A percentile compares a stretch with the other conserved stretches of the same genome.
phyloP scores from a whole-genome alignment of 1,139 yeast species.

The Hemisphaericaspora subhashii region DNA sequence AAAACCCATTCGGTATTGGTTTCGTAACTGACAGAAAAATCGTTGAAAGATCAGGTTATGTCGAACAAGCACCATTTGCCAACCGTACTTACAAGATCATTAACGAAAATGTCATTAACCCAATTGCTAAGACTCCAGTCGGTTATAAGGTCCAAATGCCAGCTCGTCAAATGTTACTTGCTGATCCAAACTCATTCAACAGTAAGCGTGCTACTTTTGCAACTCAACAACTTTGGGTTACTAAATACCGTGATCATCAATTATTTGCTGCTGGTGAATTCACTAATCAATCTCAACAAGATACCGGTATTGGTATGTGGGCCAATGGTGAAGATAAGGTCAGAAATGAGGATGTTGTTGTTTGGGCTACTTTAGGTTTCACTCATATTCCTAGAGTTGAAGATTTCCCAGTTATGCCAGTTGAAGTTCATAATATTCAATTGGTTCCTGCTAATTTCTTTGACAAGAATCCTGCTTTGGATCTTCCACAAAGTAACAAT shows the following conservation, averaged over 20 bases:
- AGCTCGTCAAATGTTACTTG: constrained; percentile 72
- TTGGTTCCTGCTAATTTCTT: constrained; percentile 79
- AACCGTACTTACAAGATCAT: constrained; percentile 78
- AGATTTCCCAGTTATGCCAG: constrained; percentile 95
- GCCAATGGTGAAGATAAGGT: constrained; percentile 69
- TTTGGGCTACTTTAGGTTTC: constrained; percentile 86
- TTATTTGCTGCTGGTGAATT: constrained; percentile 77
- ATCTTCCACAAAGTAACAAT: constrained; percentile 74
- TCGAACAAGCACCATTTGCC: constrained; percentile 76
- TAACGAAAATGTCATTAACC: constrained; percentile 77
- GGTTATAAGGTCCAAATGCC: constrained; percentile 81
- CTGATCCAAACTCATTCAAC: constrained; percentile 62
- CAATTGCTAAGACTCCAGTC: constrained; percentile 73
- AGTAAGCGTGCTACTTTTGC: constrained; percentile 70
- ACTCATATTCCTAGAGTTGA: constrained; percentile 88
- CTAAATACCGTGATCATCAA: constrained; percentile 68
- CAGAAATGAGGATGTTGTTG: constrained; percentile 77
- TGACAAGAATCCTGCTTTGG: constrained; percentile 79
- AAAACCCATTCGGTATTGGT: constrained; percentile 76
- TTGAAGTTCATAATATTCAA: constrained; percentile 68
- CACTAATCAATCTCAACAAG: constrained; percentile 70
- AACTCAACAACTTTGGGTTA: constrained; percentile 75
- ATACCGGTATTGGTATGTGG: constrained; percentile 65
- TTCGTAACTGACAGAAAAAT: constrained; percentile 63
- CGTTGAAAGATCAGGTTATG: constrained; percentile 70